Evolutionary conservation across 305 asterid genomes (phyloP).

Genomic region (Rubia peregrina): DNA sequence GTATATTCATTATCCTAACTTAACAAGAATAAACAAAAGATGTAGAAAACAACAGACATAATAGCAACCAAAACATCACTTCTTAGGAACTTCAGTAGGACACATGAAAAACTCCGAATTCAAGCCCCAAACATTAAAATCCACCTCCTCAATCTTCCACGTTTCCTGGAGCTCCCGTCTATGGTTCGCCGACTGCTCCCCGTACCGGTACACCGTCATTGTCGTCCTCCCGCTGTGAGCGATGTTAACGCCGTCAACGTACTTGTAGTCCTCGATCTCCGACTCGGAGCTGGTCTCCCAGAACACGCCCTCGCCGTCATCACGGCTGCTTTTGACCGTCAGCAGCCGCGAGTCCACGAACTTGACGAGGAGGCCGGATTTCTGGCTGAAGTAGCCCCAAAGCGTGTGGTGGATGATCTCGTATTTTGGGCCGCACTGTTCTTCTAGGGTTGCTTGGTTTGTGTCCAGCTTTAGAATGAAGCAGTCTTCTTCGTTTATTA

Average conservation of each 20-base stretch:
- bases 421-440: constrained; percentile 59
- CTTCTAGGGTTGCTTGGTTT: constrained; percentile 46
- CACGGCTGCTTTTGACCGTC: constrained; percentile 47
- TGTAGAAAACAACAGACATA: not conserved
- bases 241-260: constrained; percentile 67
- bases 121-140: constrained; percentile 68
- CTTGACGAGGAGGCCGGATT: constrained; percentile 71
- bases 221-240: constrained; percentile 71
- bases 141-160: constrained; percentile 83
- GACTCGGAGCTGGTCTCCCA: constrained; percentile 88
- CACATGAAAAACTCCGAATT: constrained; percentile 65
- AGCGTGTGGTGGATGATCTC: constrained; percentile 84
- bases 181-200: constrained; percentile 60
- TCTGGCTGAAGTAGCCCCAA: constrained; percentile 96
- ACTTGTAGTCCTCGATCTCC: constrained; percentile 52
- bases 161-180: constrained; percentile 73
- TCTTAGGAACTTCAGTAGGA: constrained; percentile 41
- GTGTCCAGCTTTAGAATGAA: constrained; percentile 76
- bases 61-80: not conserved
- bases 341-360: constrained; percentile 77
- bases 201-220: constrained; percentile 68
- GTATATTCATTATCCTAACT: not conserved
- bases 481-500: constrained; percentile 57
- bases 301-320: constrained; percentile 54
- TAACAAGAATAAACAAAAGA: not conserved